These are phyloP conservation scores for Kodamaea kaohsiungensis DNA, from an alignment of 805 yeast species.

Conservation along the genomic window DNA sequence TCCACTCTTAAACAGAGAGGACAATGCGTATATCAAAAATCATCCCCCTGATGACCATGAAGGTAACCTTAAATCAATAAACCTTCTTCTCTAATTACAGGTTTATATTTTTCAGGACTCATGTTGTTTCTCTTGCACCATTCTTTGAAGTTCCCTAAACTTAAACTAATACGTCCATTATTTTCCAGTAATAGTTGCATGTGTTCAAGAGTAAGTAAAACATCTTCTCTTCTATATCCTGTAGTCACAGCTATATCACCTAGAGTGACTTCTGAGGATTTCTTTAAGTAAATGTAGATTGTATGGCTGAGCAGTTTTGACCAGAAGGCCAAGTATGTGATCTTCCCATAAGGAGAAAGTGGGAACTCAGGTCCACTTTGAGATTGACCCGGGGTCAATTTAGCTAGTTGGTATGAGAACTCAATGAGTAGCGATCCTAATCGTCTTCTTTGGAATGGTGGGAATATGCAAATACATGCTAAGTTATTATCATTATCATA, in stretches of 20 bases:
- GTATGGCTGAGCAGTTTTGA: constrained; percentile 38
- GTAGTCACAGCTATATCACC: constrained; percentile 54
- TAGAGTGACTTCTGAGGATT: constrained; percentile 36
- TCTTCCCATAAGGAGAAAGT: constrained; percentile 75
- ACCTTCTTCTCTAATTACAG: constrained; percentile 32
- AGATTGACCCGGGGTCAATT: constrained; percentile 49
- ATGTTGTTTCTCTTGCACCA: constrained; percentile 33
- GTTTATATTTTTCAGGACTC: constrained; percentile 24
- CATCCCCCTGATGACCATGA: no score
- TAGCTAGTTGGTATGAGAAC: constrained; percentile 77
- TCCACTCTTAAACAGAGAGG: no score
- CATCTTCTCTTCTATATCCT: constrained; percentile 65
- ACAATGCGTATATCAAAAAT: no score
- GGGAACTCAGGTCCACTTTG: constrained; percentile 93
- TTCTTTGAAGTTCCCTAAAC: constrained; percentile 21
- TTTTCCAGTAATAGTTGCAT: constrained; percentile 37
- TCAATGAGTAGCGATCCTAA: constrained; percentile 81
- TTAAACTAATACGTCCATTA: constrained; percentile 15
- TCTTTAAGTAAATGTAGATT: constrained; percentile 16
- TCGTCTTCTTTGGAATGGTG: constrained; percentile 82
- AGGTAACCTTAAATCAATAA: constrained; percentile 29
- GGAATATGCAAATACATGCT: constrained; percentile 89
- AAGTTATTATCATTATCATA: constrained; percentile 76
- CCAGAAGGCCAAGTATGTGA: constrained; percentile 80
- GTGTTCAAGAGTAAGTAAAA: constrained; percentile 56